Evolutionary conservation across 768 basidiomycete genomes (phyloP), one percentile per base, ranked within the genome.

Genomic region (Pisolithus sp.): DNA sequence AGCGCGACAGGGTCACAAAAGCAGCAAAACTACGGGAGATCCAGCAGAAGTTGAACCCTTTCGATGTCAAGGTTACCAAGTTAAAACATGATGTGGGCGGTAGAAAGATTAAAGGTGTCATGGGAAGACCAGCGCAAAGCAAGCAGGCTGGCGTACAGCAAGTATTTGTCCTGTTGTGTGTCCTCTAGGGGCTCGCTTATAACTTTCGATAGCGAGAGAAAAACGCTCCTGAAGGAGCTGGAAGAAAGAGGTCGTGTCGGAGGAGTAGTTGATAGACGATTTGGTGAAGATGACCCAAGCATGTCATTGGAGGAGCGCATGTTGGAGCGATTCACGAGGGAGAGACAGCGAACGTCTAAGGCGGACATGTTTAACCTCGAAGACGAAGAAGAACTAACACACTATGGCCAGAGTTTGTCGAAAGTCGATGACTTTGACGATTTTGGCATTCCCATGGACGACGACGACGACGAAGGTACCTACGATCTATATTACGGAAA

Each of bases 271-370:
- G 96, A 99, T 69, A 81, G 91, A 48, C 86, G 96, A 18, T 97
- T 98, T 64, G 96, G 96, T 71, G 96, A 99, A 78, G 85, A 90
- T 63, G 85, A 98, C 55, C 85, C 93, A 2, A 78, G 83, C 9
- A 83, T 98, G 80, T 85, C 89, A n/a, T 74, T 93, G 30, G 96
- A 99, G 66, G 95, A 98, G 58, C 86, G 93, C 55, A 97, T 97
- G 86, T 76, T 97, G 36, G 93, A 95, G 68, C 86, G 96, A 28
- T 98, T 97, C 66, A 97, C 94, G 9, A 79, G 79, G 57, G 94
- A 98, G 69, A 75, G 92, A 53, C 90, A 94, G 64, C 78, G 86
- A 18, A 69, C 82, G 8, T 85, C 86, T 31, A 89, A 85, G 68
- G 83, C 85, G 39, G 75, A 73, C 8, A 75, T 81, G 12, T 97